Percentiles rank a stretch among this genome's conserved stretches.
Evolutionary conservation across 306 rosid species (phyloP).

Genomic region (Cajanus cajan): DNA sequence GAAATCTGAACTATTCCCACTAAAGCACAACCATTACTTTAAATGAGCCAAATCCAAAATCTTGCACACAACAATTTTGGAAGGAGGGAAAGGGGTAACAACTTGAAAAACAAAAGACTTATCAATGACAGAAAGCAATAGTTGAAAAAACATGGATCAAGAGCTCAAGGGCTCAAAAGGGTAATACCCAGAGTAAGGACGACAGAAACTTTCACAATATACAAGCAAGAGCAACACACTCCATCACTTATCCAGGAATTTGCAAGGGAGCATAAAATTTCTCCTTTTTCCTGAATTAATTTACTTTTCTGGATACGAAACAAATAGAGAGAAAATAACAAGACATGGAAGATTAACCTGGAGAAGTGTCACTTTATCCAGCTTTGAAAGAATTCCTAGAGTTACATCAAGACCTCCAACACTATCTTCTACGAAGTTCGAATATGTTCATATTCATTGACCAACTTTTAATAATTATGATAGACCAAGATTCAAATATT

Average conservation of each 20-base stretch:
- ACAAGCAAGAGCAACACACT: background rate
- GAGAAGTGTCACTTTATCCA: constrained; percentile 86
- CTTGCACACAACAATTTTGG: background rate
- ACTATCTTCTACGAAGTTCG: constrained; percentile 92
- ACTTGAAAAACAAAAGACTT: background rate
- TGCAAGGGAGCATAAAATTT: background rate
- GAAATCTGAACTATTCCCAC: background rate
- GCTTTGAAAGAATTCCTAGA: constrained; percentile 74
- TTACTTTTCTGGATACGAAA: background rate
- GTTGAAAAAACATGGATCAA: background rate
- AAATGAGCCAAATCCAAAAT: background rate
- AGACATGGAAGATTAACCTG: constrained; percentile 52
- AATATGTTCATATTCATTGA: constrained; percentile 50
- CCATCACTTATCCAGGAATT: background rate
- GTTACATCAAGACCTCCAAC: constrained; percentile 97
- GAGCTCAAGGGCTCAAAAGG: background rate
- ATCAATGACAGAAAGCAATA: background rate
- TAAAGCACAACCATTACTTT: background rate
- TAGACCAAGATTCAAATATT: background rate
- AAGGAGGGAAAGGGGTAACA: background rate
- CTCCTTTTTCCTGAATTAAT: background rate
- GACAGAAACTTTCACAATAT: background rate
- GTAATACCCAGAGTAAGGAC: background rate
- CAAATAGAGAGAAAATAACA: constrained; percentile 19
- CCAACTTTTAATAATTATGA: constrained; percentile 19